Evolutionary conservation across 2,329 filamentous ascomycete species (phyloP).

Genomic region (Trichoderma oligosporum): DNA sequence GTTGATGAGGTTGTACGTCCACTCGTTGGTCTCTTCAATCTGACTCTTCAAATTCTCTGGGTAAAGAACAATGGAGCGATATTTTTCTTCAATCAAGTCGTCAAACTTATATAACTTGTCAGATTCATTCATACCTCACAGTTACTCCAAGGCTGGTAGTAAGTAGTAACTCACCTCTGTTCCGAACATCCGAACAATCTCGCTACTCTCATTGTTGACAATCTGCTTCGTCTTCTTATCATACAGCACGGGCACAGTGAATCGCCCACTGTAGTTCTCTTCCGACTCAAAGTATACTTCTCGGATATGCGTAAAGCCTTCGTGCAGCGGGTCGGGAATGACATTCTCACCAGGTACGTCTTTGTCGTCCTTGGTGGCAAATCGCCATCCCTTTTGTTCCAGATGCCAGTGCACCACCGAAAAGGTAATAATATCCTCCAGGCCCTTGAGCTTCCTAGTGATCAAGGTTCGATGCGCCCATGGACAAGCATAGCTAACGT

Average conservation of each 20-base stretch:
- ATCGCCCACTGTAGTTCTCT: conserved; percentile 69
- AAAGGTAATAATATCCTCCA: conserved; percentile 75
- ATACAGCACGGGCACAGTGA: conserved; percentile 84
- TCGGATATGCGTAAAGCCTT: conserved; percentile 64
- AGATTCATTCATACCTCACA: neutral
- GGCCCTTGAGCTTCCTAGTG: conserved; percentile 81
- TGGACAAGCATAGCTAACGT: conserved; percentile 89
- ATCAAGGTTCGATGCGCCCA: conserved; percentile 90
- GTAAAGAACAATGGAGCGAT: conserved; percentile 62
- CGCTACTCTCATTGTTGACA: conserved; percentile 87
- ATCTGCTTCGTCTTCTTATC: conserved; percentile 72
- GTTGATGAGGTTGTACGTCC: conserved; percentile 74
- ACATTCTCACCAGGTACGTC: conserved; percentile 58
- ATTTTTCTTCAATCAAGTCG: conserved; percentile 57
- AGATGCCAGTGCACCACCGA: conserved; percentile 95
- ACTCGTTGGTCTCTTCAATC: conserved; percentile 75
- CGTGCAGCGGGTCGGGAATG: conserved; percentile 65
- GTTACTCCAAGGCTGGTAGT: too few relatives aligned
- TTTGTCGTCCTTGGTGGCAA: conserved; percentile 60
- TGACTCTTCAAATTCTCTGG: conserved; percentile 58
- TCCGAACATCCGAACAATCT: conserved; percentile 90
- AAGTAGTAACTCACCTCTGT: conserved; percentile 51
- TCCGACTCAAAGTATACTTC: conserved; percentile 77
- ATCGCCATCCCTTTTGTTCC: conserved; percentile 71
- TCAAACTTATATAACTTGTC: conserved; percentile 56